These are phyloP conservation scores for Petunia hybrid DNA, from an alignment of 305 asterid species.

Conservation along the genomic window DNA sequence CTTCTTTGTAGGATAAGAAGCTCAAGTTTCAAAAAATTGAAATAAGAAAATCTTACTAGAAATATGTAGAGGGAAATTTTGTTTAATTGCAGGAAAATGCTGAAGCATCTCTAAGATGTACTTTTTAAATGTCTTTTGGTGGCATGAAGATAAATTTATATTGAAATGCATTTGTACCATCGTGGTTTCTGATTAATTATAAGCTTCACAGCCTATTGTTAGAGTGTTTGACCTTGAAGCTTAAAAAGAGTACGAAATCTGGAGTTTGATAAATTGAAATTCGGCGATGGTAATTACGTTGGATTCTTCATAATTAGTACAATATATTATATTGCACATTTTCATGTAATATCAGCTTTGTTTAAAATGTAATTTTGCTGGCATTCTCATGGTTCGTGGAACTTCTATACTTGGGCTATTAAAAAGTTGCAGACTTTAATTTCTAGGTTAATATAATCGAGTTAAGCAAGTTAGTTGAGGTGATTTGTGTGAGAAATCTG, in stretches of 20 bases:
- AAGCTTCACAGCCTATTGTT: neutral
- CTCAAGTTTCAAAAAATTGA: neutral
- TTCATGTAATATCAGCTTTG: constrained; percentile 10
- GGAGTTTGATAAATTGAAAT: constrained; percentile 11
- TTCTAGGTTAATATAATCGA: constrained; percentile 18
- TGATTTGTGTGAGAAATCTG: too few relatives aligned
- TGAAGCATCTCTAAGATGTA: constrained; percentile 24
- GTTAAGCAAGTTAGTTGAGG: constrained; percentile 20
- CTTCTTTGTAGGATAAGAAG: constrained; percentile 6
- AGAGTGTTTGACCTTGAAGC: neutral
- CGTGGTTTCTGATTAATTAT: neutral
- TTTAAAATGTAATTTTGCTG: neutral
- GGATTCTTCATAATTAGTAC: constrained; percentile 11
- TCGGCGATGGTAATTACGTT: constrained; percentile 11
- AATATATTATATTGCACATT: constrained; percentile 9
- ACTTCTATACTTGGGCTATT: neutral
- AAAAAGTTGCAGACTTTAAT: neutral
- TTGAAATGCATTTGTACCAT: neutral
- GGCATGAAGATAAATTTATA: neutral
- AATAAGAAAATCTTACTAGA: constrained; percentile 24
- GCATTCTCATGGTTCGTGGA: constrained; percentile 23
- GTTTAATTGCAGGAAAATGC: neutral
- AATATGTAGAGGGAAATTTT: neutral
- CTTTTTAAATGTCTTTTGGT: neutral
- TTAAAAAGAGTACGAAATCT: constrained; percentile 25